Evolutionary conservation across 495 filamentous ascomycete species (phyloP), one percentile per base, ranked within the genome.

Genomic region (Penicillium steckii): DNA sequence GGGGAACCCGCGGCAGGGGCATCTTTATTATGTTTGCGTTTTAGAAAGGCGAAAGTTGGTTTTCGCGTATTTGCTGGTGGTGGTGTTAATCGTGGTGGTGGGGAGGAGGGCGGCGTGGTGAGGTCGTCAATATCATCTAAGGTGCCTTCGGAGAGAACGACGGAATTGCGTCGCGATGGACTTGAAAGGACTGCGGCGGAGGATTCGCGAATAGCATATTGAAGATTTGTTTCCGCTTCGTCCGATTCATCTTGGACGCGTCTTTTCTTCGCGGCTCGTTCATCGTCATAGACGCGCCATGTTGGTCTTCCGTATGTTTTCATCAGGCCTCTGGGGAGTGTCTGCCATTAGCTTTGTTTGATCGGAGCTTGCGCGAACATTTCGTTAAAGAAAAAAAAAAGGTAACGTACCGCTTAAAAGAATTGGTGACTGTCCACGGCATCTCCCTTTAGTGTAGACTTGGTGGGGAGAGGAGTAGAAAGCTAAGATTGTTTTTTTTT

Each of bases 391-490:
- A 38, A 18, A 12, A 17, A 22, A 17, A 42, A 19, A 4, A 25
- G 8, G 37, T 18, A 13, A 53, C 62, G 18, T 69, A 81, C 78
- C 78, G 72, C 67, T 78, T 81, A 48, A 80, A 81, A 56, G 78
- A 81, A 70, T 81, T 81, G 57, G 78, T 79, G 52, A 81, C 77
- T 52, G 76, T 79, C 67, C 75, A 81, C 68, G 77, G 76, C 78
- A 81, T 81, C 59, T 65, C 69, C 65, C 60, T 66, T 53, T 55
- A 60, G 55, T 38, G 48, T 25, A 19, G 44, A 13, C 22, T 35
- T 25, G 25, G 41, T 42, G 32, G 13, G 33, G 21, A 23, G 43
- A 51, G 59, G 54, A 38, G 53, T 53, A 44, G 51, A 50, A 55
- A 44, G 37, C 43, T 60, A 53, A 60, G 43, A 48, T 57, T 56